Base-by-base conservation (phyloP, 164 flowering plant species). In the Sextonia rubra region DNA sequence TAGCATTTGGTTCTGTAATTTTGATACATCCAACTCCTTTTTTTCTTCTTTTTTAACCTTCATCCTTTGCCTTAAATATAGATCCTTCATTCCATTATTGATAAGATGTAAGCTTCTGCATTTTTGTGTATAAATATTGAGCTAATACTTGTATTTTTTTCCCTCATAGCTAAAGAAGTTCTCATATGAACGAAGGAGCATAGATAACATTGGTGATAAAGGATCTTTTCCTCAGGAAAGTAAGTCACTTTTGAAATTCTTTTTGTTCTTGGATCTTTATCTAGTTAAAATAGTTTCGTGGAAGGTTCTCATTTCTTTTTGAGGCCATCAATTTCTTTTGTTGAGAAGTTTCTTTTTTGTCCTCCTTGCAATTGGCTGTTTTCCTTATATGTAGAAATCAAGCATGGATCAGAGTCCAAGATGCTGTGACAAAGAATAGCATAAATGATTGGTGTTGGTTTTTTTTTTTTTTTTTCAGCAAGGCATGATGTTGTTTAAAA, bases 211-310 rank as follows among this genome's bases (percentile, higher is more conserved):
- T 82, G 93, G 97, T 63, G 94, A 90, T 68, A 77, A 89, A 73
- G 87, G 92, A 71, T 90, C 93, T 71, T 84, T 89, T 80, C 90
- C 93, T 27, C 79, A 95, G 75, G 97, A 92, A 84, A 92, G 97
- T 92, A 70, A 89, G 97, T 82, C 2, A 4, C n/a, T 52, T 52
- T 52, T 52, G 20, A 37, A 37, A 4, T 12, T 52, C 6, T 52
- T 52, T 52, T 20, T 20, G 12, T 52, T 52, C 58, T 52, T 52
- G 44, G 44, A 37, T 37, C 44, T 37, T 37, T 37, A 37, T 37
- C 44, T 37, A 37, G 44, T 37, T 37, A 37, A 37, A 37, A 37
- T 37, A 37, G 8, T 37, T 32, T 6, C 8, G 11, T 37, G 44
- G 44, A 37, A 37, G 1, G 44, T 37, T 37, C 44, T 37, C 11